Evolutionary conservation across 306 rosid species (phyloP), one percentile per base, ranked within the genome.

Genomic region (Cyclanthera cordifolia): DNA sequence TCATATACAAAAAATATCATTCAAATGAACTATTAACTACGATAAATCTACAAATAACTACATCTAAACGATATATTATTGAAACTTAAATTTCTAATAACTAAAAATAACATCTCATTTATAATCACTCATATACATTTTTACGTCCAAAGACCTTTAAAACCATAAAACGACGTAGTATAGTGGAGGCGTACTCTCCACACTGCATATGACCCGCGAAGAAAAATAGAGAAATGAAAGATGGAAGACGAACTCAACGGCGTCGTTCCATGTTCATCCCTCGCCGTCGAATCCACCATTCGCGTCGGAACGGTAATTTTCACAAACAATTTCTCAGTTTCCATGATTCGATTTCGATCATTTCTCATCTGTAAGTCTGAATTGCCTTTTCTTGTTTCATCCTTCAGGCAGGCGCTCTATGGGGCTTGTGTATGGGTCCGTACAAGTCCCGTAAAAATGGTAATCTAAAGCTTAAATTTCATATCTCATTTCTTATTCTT

Each of bases 401-500:
- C 21, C 9, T 77, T 86, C 91, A 93, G 99, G 96, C 95, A 0
- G 95, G 95, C 74, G 91, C 85, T 20, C 77, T 93, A 43, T 93
- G 96, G 95, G 99, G 96, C 6, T 52, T 88, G 48, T 90, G 96
- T 76, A 9, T 72, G 59, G 90, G 82, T 72, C 99, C 99, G 32
- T 82, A 79, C 70, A 84, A 93, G 3, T 90, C 99, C 79, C 82
- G 81, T 75, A 72, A 66, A 57, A 78, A 76, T 32, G 91, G 99
- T 86, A 32, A 64, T 54, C 53, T 19, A 4, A n/a, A 20, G 48
- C 30, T 14, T 43, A 13, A 28, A 19, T 17, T 28, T 39, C 37
- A 27, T 49, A 5, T 10, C 27, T 0, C 11, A 39, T 10, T 4
- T 72, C 21, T 30, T 37, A 13, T 75, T 9, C 4, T 1, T 50